A percentile compares a stretch with the other conserved stretches of the same genome.
These are phyloP conservation scores for Fusarium dimerum DNA, from an alignment of 2,329 filamentous ascomycete species.

Conservation along the genomic window DNA sequence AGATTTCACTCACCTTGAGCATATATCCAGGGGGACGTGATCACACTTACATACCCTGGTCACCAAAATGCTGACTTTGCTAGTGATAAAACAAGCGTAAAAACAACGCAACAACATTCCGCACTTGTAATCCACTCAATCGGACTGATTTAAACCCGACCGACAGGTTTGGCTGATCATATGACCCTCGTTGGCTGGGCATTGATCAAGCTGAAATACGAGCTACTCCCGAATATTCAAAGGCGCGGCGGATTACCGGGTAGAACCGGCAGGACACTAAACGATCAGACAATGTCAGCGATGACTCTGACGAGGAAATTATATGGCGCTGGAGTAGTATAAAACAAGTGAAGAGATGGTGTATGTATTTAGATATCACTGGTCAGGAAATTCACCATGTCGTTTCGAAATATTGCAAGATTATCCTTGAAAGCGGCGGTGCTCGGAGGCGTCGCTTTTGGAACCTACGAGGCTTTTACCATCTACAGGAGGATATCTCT, in stretches of 20 bases:
- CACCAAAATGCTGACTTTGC: too few species aligned
- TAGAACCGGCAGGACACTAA: background rate
- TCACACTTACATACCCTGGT: too few species aligned
- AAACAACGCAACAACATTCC: too few species aligned
- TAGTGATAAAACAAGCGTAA: too few species aligned
- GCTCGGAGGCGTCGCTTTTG: background rate
- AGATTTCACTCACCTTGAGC: too few species aligned
- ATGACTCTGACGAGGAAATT: background rate
- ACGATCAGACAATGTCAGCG: background rate
- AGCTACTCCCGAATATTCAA: background rate
- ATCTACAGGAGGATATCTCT: conserved; percentile 12
- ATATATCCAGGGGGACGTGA: too few species aligned
- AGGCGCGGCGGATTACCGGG: too few species aligned
- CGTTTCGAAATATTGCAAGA: background rate
- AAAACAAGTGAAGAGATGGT: background rate
- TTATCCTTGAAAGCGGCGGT: background rate
- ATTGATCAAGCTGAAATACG: background rate
- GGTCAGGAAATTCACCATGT: background rate
- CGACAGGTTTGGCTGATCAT: background rate
- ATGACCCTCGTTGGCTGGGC: too few species aligned
- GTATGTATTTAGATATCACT: background rate
- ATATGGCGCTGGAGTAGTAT: background rate
- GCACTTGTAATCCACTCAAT: background rate
- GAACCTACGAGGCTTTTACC: conserved; percentile 6
- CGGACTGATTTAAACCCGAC: background rate